Evolutionary conservation across 2,329 filamentous ascomycete species (phyloP).

Genomic region (Teratosphaeria zuluensis): DNA sequence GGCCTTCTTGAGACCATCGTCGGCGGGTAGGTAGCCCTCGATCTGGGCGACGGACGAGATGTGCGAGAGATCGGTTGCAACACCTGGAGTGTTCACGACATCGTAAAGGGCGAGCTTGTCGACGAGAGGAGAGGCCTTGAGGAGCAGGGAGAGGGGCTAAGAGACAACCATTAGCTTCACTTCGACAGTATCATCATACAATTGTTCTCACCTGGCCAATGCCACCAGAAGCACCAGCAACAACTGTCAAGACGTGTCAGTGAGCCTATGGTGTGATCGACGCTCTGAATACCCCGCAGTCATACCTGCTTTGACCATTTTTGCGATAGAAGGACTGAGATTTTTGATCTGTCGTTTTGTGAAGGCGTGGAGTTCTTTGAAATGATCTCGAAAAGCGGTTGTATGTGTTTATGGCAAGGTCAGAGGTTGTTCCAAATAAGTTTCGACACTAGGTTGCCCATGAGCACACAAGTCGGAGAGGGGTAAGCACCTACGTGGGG

Average conservation of each 20-base stretch:
- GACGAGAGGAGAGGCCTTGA: conserved; percentile 81
- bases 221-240: conserved; percentile 94
- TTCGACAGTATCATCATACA: background rate
- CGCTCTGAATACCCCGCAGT: background rate
- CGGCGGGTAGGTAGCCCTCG: conserved; percentile 75
- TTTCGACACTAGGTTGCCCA: background rate
- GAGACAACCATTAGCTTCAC: conserved; percentile 1
- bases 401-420: background rate
- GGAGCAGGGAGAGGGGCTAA: conserved; percentile 88
- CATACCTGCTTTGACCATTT: conserved; percentile 6
- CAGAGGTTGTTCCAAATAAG: background rate
- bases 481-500: background rate
- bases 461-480: background rate
- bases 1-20: conserved; percentile 73
- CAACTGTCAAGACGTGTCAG: conserved; percentile 38
- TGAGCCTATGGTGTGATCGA: background rate
- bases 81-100: conserved; percentile 97
- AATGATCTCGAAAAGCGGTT: background rate
- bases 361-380: background rate
- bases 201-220: conserved; percentile 75
- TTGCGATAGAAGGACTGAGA: background rate
- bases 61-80: conserved; percentile 92
- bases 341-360: background rate
- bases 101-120: conserved; percentile 95
- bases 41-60: conserved; percentile 87